phyloP scores from a whole-genome alignment of 495 filamentous ascomycete genomes.

The Aspergillus asperescens region DNA sequence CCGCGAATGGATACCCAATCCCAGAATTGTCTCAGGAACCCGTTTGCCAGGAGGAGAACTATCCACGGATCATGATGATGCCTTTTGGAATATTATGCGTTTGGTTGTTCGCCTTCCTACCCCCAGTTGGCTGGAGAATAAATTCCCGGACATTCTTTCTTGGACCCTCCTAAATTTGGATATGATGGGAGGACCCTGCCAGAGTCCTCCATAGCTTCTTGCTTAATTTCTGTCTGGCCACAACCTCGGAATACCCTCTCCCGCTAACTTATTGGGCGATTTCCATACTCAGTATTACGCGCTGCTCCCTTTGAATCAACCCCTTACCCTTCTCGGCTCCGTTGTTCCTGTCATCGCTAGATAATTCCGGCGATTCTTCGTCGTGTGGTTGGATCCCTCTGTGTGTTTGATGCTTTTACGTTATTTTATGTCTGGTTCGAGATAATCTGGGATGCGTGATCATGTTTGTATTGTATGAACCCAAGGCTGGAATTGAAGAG shows the following conservation, averaged over 20 bases:
- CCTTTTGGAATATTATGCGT: background rate
- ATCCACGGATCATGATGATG: slow-evolving; percentile 4
- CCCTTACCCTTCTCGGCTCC: background rate
- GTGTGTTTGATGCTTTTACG: background rate
- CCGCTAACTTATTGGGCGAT: background rate
- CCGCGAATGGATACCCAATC: background rate
- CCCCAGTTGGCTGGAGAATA: background rate
- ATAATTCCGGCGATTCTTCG: background rate
- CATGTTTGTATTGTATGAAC: slow-evolving; percentile 8
- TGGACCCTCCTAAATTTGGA: background rate
- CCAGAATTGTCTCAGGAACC: slow-evolving; percentile 2
- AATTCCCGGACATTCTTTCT: background rate
- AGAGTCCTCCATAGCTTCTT: background rate
- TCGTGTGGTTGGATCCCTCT: background rate
- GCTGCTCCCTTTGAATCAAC: background rate
- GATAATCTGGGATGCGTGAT: background rate
- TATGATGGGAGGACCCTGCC: background rate
- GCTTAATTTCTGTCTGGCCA: background rate
- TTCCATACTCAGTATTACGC: background rate
- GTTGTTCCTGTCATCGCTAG: slow-evolving; percentile 3
- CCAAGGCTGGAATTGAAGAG: background rate
- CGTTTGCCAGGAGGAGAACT: background rate
- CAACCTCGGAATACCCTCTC: background rate
- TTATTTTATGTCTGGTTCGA: background rate
- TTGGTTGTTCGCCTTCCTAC: slow-evolving; percentile 8